Base-by-base conservation (phyloP, 2,329 filamentous ascomycete genomes). In the Penicillium verrucosum region DNA sequence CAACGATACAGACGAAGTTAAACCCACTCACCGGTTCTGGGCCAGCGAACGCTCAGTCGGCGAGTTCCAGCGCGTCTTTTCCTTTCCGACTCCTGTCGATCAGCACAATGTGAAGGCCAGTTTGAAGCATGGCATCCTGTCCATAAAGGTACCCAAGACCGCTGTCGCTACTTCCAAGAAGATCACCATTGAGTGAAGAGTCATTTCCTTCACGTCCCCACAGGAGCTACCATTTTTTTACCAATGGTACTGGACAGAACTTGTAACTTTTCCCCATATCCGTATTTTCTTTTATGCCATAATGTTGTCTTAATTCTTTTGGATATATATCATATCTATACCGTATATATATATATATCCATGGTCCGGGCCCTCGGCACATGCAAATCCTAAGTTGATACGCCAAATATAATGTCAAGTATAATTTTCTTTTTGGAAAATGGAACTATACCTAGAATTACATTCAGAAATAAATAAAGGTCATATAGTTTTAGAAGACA, bases 71-170 rank as follows among this genome's bases (percentile, higher is more conserved):
- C 80, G 84, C 65, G 78, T 76, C 46, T 86, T 87, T 72, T 77
- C 73, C 57, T 86, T 87, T 76, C 82, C 84, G 1, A 72, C 74
- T 2, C 75, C 79, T 32, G 80, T 87, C 49, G 78, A 85, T 61
- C 83, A 85, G 66, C 83, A 86, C 32, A 75, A 72, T n/a, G 84
- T 86, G 64, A 84, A 80, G 73, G 84, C 84, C 21, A 81, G 73
- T 51, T 68, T 87, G 70, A 85, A 82, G 76, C 80, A 86, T 64
- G 84, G 84, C 11, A 79, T 87, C 52, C 71, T 87, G 51, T 80
- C 74, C 53, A 78, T 87, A 41, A 65, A 80, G 6, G 79, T 87
- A 8, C 84, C 84, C 2, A 86, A 86, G 76, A 77, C 78, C 27
- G 69, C 76, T 56, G 76, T 77, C 14, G 74, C 78, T 7, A 70